Percentiles rank a stretch among this genome's conserved stretches.
Conservation (phyloP, 2,329 filamentous ascomycete genomes). For the Leptodontidium sp. region DNA sequence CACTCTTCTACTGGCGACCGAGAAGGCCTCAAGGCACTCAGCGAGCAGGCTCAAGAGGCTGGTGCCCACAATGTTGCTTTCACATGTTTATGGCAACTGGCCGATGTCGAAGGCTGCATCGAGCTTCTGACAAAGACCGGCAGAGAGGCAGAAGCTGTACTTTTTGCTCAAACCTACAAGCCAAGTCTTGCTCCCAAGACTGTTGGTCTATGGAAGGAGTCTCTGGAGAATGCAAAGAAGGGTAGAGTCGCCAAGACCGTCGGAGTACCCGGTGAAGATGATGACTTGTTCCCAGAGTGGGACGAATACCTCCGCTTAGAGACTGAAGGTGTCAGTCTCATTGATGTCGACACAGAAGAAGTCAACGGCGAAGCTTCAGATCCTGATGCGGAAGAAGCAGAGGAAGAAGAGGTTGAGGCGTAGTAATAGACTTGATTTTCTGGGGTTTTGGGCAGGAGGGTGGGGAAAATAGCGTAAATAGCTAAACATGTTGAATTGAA, state of each 20-base stretch:
- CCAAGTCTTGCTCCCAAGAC: slow-evolving; percentile 75
- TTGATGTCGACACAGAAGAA: slow-evolving; percentile 41
- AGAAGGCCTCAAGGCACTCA: slow-evolving; percentile 76
- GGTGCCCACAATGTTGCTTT: slow-evolving; percentile 94
- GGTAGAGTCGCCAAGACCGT: slow-evolving; percentile 83
- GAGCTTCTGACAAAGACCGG: slow-evolving; percentile 81
- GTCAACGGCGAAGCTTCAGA: slow-evolving; percentile 27
- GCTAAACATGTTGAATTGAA: slow-evolving; percentile 12
- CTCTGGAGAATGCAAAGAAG: slow-evolving; percentile 85
- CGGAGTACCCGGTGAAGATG: slow-evolving; percentile 81
- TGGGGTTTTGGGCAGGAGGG: slow-evolving; percentile 3
- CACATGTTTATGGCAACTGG: slow-evolving; percentile 86
- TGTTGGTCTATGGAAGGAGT: slow-evolving; percentile 82
- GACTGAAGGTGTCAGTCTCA: slow-evolving; percentile 62
- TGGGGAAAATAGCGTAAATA: slow-evolving; percentile 15
- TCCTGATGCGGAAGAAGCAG: slow-evolving; percentile 11
- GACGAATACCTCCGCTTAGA: slow-evolving; percentile 88
- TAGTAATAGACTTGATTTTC: slow-evolving; percentile 16
- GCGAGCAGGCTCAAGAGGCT: slow-evolving; percentile 75
- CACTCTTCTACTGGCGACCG: slow-evolving; percentile 86
- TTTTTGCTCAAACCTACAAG: slow-evolving; percentile 96
- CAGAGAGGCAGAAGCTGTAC: slow-evolving; percentile 82
- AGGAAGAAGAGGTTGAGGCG: slow-evolving; percentile 46
- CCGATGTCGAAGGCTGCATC: slow-evolving; percentile 82
- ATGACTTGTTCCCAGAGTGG: slow-evolving; percentile 96